These are phyloP conservation scores for Suhomyces ambrosiae DNA, from an alignment of 1,139 yeast species.

Conservation along the genomic window DNA sequence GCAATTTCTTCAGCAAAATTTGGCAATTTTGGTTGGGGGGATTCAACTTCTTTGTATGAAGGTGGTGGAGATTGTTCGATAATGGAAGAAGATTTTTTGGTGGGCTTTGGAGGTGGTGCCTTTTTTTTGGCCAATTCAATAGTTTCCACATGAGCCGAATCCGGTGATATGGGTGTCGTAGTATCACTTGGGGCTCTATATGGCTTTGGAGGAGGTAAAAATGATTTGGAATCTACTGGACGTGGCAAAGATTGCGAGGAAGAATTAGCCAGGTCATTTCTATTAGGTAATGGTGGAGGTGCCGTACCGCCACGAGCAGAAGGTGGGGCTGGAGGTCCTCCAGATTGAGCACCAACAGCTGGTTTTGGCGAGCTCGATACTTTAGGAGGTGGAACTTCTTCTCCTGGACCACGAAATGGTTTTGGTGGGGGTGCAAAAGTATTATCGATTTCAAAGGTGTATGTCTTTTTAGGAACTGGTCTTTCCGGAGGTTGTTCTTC, in stretches of 20 bases:
- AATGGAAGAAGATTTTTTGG: constrained; percentile 26
- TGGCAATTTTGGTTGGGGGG: constrained; percentile 12
- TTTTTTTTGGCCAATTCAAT: constrained; percentile 21
- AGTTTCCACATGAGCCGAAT: not conserved
- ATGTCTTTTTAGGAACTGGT: not conserved
- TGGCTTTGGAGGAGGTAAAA: constrained; percentile 8
- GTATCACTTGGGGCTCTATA: constrained; percentile 5
- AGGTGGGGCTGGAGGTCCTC: constrained; percentile 8
- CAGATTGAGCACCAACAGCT: too few species aligned
- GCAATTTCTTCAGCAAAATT: constrained; percentile 32
- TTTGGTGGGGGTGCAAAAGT: constrained; percentile 34
- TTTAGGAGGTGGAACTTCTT: constrained; percentile 1
- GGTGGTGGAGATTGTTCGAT: constrained; percentile 24
- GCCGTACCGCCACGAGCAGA: constrained; percentile 1
- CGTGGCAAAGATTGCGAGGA: not conserved
- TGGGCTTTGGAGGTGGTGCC: constrained; percentile 45
- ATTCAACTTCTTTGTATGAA: constrained; percentile 23
- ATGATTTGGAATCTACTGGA: not conserved
- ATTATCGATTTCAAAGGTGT: constrained; percentile 21
- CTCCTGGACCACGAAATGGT: constrained; percentile 18
- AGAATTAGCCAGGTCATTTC: not conserved
- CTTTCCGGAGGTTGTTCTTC: not conserved
- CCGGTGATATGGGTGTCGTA: not conserved
- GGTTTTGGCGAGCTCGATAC: too few species aligned
- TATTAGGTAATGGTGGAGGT: constrained; percentile 8